Base-by-base conservation (phyloP, 2,329 filamentous ascomycete genomes). In the Xylaria sp. region DNA sequence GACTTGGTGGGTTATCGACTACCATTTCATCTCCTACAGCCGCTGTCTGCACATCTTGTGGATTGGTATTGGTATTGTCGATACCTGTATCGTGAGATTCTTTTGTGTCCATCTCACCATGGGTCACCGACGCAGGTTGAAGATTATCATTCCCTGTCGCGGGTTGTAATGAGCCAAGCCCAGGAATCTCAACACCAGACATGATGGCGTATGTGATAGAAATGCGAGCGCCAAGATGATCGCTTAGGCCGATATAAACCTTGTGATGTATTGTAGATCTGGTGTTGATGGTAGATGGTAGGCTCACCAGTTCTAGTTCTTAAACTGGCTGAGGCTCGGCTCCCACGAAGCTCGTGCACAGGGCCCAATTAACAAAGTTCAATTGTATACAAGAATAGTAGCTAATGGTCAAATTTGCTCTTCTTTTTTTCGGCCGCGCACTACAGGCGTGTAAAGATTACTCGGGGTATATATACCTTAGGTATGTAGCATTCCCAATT, bases 1-100 rank as follows among this genome's bases (percentile, higher is more conserved):
- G 77, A 49, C 77, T 79, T 25, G 77, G 74, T 8, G 77, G 71
- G 10, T 70, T 69, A 49, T 78, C 75, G 33, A 71, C 31, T 13
- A 43, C 51, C 68, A 71, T 69, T 23, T 69, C 56, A 15, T 69
- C 66, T 49, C 7, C 61, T 13, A 20, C 0, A 1, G 5, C 64
- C 18, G 62, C 56, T 25, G 60, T 4, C 1, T 31, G 61, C 28
- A 25, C 13, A 18, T 7, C 25, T 55, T 67, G 49, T 52, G 68
- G 20, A 41, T 43, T 58, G 23, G n/a, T 8, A 41, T 43, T 58
- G 23, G n/a, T 8, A 49, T 20, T 57, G 51, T 25, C 46, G 41
- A 7, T 12, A 12, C 25, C 41, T 18, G 43, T 54, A 39, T 66
- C 43, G 33, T 64, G 51, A 28, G 60, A 48, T 2, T 62, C 58